Evolutionary conservation across 1,284 basidiomycete species (phyloP), one percentile per base, ranked within the genome.

Genomic region (Amylostereum chailletii): DNA sequence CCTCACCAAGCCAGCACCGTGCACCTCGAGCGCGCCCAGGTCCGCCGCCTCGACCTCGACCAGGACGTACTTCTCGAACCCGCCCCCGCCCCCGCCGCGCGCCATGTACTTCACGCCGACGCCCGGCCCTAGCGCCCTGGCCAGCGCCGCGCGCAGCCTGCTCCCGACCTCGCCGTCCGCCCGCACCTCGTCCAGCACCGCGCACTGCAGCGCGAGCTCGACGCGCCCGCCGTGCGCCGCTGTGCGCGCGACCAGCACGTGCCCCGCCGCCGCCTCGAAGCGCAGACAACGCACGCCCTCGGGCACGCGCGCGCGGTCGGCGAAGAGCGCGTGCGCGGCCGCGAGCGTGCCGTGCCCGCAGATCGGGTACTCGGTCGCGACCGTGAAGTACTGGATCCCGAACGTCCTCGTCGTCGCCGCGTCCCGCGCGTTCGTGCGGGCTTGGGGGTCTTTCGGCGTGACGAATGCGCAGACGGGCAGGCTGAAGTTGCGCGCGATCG

Each of bases 261-360:
- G 30, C 4, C 42, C 53, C 48, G 19, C 38, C 26, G 7, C 57
- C 50, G 39, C 66, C 51, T 62, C 58, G 53, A 77, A 75, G 9
- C 65, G 60, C 38, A 77, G 58, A 2, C 57, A 53, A 2, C 64
- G 55, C 1, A 67, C 62, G 3, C 57, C 54, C 5, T 57, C 48
- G 5, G 58, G 45, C 4, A 64, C 58, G n/a, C 58, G 54, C 48
- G 54, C 57, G 0, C 57, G 58, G 3, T 61, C 51, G 1, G 60
- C 56, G 51, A 79, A 73, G 6, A 80, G 53, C 4, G 64, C 63
- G 42, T 67, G 63, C 0, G 71, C 66, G 3, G 74, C 64, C 0
- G 74, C 76, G 33, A 80, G 57, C 1, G 73, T 71, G 3, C 64
- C 78, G 55, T 79, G 78, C 30, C 77, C 76, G 53, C 77, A 79